Conservation (phyloP, 2,329 filamentous ascomycete genomes). For the Calonectria montana region DNA sequence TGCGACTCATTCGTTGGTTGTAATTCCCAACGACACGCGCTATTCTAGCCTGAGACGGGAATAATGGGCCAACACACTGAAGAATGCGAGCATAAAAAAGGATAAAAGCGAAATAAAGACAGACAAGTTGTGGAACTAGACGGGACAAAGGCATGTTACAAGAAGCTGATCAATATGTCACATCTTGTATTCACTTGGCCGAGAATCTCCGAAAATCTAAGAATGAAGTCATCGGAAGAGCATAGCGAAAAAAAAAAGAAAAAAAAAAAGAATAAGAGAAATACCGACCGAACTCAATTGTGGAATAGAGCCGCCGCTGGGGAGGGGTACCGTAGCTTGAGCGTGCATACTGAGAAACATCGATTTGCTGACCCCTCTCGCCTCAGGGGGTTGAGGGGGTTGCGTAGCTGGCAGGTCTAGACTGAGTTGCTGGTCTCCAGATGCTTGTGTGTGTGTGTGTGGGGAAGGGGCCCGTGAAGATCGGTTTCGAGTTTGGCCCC, state of each 20-base stretch:
- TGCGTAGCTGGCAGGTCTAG: conserved; percentile 8
- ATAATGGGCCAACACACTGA: not conserved
- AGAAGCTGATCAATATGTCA: not conserved
- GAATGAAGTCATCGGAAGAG: conserved; percentile 1
- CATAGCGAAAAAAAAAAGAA: not conserved
- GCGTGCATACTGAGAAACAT: conserved; percentile 7
- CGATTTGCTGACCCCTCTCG: not conserved
- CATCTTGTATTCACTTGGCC: not conserved
- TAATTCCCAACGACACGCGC: conserved; percentile 10
- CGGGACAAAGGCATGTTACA: conserved; percentile 3
- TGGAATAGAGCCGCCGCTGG: not conserved
- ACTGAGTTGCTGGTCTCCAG: not conserved
- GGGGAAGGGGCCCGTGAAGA: conserved; percentile 21
- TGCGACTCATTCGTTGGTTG: conserved; percentile 15
- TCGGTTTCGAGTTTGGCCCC: conserved; percentile 23
- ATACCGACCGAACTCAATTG: not conserved
- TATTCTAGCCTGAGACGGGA: conserved; percentile 11
- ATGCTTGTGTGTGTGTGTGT: conserved; percentile 10
- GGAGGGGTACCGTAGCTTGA: not conserved
- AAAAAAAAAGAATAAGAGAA: not conserved
- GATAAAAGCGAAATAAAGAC: not conserved
- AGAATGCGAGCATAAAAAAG: not conserved
- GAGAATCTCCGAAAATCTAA: not conserved
- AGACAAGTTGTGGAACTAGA: not conserved
- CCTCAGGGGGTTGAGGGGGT: not conserved